phyloP scores from a whole-genome alignment of 371 early-diverging fungal genomes.

The Dichotomocladium elegans region DNA sequence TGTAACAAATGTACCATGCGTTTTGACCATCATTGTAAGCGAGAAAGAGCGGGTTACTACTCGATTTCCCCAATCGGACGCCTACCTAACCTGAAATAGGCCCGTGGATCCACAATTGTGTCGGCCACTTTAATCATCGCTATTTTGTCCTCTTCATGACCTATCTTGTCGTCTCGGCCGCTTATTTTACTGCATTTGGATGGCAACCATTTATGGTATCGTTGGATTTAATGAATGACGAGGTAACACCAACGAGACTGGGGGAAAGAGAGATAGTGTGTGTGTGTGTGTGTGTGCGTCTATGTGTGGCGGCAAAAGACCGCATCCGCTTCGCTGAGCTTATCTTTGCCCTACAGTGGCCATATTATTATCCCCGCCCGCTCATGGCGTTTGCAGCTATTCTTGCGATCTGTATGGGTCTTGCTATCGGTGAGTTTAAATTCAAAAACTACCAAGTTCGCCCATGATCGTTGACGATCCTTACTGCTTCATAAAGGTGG shows the following conservation, averaged over 20 bases:
- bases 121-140: constrained; percentile 79
- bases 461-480: not conserved
- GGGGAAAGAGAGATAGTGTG: too few species aligned
- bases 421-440: constrained; percentile 36
- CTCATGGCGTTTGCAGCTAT: constrained; percentile 55
- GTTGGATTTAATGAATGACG: constrained; percentile 41
- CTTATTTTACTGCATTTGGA: constrained; percentile 63
- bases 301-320: not conserved
- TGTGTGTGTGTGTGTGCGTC: not conserved
- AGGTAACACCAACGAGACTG: too few species aligned
- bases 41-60: not conserved
- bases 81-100: constrained; percentile 17
- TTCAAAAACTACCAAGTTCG: not conserved
- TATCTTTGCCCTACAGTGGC: constrained; percentile 42
- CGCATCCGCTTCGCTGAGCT: not conserved
- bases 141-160: constrained; percentile 80
- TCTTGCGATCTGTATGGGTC: constrained; percentile 56
- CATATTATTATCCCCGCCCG: constrained; percentile 55
- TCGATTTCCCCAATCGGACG: not conserved
- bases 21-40: too few species aligned
- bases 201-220: constrained; percentile 55
- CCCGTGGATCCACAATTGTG: constrained; percentile 80
- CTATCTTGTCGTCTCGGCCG: constrained; percentile 56
- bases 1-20: constrained; percentile 69
- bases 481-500: not conserved